These are phyloP conservation scores for Zymoseptoria brevis DNA, from an alignment of 2,329 filamentous ascomycete genomes.

Conservation along the genomic window DNA sequence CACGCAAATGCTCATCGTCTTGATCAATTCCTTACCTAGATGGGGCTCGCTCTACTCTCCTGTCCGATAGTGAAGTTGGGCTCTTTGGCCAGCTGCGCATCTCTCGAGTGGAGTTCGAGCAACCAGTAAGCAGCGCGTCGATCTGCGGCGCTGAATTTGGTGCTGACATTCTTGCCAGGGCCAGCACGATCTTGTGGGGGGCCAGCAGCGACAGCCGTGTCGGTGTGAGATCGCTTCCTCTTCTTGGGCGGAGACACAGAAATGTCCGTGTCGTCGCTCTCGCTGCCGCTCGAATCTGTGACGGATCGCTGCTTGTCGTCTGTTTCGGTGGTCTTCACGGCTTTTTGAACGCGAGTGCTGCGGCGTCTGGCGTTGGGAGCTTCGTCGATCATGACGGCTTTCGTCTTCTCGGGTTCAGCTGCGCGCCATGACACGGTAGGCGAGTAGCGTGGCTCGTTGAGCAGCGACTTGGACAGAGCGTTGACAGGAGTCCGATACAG, in stretches of 20 bases:
- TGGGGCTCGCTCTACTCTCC: conserved; percentile 6
- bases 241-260: conserved; percentile 5
- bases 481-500: conserved; percentile 6
- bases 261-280: conserved; percentile 16
- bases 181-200: background rate
- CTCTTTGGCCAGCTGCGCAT: conserved; percentile 15
- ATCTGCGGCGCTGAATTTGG: conserved; percentile 15
- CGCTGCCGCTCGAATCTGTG: conserved; percentile 8
- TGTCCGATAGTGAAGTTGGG: conserved; percentile 5
- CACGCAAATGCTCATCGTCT: background rate
- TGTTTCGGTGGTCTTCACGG: conserved; percentile 3
- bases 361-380: background rate
- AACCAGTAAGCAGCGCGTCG: conserved; percentile 21
- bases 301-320: conserved; percentile 6
- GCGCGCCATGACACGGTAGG: conserved; percentile 17
- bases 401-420: conserved; percentile 4
- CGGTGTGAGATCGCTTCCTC: conserved; percentile 1
- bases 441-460: conserved; percentile 15
- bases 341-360: background rate
- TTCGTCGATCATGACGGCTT: background rate
- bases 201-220: background rate
- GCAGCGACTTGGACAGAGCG: conserved; percentile 11
- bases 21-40: background rate
- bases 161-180: background rate
- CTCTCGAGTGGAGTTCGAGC: conserved; percentile 16